Base-by-base conservation (phyloP, 1,284 basidiomycete species). In the Somion occarium region DNA sequence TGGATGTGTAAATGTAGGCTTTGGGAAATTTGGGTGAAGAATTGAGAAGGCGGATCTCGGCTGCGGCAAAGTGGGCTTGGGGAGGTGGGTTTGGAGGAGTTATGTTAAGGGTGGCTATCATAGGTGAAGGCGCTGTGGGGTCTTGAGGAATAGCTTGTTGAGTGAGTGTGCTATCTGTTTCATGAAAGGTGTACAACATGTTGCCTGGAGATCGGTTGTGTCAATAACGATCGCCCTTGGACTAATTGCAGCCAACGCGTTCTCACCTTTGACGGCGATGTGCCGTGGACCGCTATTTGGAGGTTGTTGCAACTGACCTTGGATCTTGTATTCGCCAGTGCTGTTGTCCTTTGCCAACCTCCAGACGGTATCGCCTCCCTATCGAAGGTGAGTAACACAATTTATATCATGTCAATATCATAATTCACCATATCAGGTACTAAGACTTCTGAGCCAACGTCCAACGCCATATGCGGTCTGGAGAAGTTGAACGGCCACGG, bases 321-420 rank as follows among this genome's bases (percentile, higher is more conserved):
- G 76, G 43, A 87, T 78, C 12, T 62, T 63, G 64, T 70, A 87
- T 15, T 68, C 57, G 0, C 74, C 76, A 1, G 71, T 61, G 3
- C 60, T 56, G 7, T 63, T 67, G 41, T 70, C 56, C 51, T 72
- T 61, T 38, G 68, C 71, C 1, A 85, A 69, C 37, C 84, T 70
- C 83, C 83, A 88, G 53, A 87, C 76, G 52, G 69, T 82, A 64
- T 87, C 83, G 2, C 65, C 74, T 5, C 83, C 85, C 83, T 86
- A 53, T 18, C 11, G 39, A 22, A 7, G 7, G 15, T 34, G 15
- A 34, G 15, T 34, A 34, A 34, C 30, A 34, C 30, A n/a, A n/a
- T n/a, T n/a, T n/a, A n/a, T n/a, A n/a, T n/a, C n/a, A n/a, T n/a
- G n/a, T n/a, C n/a, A n/a, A n/a, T n/a, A n/a, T n/a, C n/a, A n/a